phyloP scores from a whole-genome alignment of 768 basidiomycete species.

The Wakefieldia striispora region DNA sequence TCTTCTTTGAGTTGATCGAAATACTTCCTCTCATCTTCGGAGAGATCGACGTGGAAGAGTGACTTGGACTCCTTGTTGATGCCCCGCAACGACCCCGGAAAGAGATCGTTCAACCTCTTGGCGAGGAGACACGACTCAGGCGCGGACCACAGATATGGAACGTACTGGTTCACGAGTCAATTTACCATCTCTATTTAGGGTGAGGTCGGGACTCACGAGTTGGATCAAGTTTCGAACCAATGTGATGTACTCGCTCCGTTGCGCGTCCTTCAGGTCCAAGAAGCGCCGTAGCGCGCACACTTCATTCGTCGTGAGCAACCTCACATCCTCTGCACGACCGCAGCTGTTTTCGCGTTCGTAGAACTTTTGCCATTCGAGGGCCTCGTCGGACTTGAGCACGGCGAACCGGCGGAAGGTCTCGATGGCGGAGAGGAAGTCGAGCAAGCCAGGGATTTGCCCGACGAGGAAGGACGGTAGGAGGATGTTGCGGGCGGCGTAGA shows the following conservation, averaged over 20 bases:
- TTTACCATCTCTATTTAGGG: neutral
- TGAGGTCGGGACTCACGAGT: constrained; percentile 12
- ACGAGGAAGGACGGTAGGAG: constrained; percentile 28
- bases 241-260: constrained; percentile 24
- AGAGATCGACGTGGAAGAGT: constrained; percentile 24
- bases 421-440: constrained; percentile 22
- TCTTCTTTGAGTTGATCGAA: constrained; percentile 17
- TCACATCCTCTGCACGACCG: constrained; percentile 8
- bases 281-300: constrained; percentile 8
- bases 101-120: constrained; percentile 24
- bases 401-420: constrained; percentile 24
- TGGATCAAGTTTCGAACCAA: constrained; percentile 20
- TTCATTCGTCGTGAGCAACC: constrained; percentile 21
- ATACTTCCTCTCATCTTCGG: constrained; percentile 19
- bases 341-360: constrained; percentile 10
- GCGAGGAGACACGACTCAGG: constrained; percentile 26
- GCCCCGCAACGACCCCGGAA: constrained; percentile 25
- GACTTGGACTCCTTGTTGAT: constrained; percentile 14
- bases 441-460: constrained; percentile 31
- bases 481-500: constrained; percentile 30
- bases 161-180: constrained; percentile 17
- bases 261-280: constrained; percentile 8
- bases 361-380: constrained; percentile 26
- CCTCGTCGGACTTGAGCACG: constrained; percentile 13
- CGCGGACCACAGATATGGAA: constrained; percentile 29